phyloP scores from a whole-genome alignment of 441 rosid species.

The Gossypium schwendimanii region DNA sequence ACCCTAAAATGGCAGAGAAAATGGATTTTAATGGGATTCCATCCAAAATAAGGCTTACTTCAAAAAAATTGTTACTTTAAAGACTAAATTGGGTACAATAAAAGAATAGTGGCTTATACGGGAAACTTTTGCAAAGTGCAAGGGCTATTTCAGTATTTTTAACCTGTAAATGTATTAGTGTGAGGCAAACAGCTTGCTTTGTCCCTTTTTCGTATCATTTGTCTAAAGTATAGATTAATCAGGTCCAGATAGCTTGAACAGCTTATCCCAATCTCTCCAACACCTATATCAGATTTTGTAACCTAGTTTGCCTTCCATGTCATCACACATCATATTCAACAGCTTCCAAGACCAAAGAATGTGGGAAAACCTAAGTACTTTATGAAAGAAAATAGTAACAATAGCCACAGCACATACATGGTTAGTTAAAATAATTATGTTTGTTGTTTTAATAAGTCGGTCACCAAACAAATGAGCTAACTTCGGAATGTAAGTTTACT shows the following conservation, averaged over 20 bases:
- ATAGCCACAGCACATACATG: not conserved
- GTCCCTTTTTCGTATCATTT: not conserved
- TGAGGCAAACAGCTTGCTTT: conserved; percentile 2
- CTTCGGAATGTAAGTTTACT: not conserved
- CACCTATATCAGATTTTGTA: not conserved
- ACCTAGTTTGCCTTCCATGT: not conserved
- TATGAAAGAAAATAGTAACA: not conserved
- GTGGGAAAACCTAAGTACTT: not conserved
- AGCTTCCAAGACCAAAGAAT: not conserved
- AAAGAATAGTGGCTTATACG: not conserved
- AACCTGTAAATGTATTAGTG: not conserved
- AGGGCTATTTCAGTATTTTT: not conserved
- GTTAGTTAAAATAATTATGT: not conserved
- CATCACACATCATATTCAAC: not conserved
- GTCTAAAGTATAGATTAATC: not conserved
- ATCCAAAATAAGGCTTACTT: not conserved
- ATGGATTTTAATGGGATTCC: not conserved
- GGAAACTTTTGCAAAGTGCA: not conserved
- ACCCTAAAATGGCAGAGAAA: not conserved
- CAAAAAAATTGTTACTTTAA: not conserved
- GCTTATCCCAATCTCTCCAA: not conserved
- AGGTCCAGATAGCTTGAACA: not conserved
- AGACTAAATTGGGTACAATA: not conserved
- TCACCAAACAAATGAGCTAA: not conserved
- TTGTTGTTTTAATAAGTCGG: not conserved